A percentile compares a stretch with the other conserved stretches of the same genome.
phyloP scores from a whole-genome alignment of 768 basidiomycete genomes.

The Russula sp. region DNA sequence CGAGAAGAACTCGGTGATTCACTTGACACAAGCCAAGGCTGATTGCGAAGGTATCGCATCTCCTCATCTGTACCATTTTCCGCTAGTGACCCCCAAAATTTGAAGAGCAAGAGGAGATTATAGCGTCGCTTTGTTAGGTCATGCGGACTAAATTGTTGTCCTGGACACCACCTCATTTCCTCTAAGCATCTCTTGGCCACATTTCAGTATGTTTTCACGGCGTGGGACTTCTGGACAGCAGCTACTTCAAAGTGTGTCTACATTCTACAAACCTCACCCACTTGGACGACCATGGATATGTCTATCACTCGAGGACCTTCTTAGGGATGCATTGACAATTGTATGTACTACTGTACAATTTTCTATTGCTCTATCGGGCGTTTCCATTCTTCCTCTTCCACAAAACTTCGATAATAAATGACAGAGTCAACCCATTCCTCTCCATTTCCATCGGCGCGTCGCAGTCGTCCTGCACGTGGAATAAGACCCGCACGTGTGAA shows the following conservation, averaged over 20 bases:
- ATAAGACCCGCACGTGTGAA: constrained; percentile 79
- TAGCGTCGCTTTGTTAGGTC: not conserved
- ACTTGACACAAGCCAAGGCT: constrained; percentile 15
- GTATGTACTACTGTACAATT: no score
- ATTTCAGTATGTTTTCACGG: not conserved
- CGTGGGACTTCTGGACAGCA: not conserved
- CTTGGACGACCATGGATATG: not conserved
- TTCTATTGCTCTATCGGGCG: constrained; percentile 20
- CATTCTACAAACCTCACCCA: not conserved
- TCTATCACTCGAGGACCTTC: not conserved
- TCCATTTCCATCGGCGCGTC: constrained; percentile 58
- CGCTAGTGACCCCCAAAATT: constrained; percentile 1
- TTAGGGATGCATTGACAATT: no score
- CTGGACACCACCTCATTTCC: not conserved
- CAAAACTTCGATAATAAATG: constrained; percentile 79
- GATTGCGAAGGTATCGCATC: constrained; percentile 24
- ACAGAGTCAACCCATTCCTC: constrained; percentile 91
- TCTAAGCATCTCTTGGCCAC: not conserved
- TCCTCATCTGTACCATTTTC: not conserved
- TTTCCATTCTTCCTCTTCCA: constrained; percentile 35
- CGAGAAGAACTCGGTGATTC: constrained; percentile 13
- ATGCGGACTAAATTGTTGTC: not conserved
- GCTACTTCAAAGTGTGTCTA: not conserved
- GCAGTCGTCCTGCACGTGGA: constrained; percentile 71
- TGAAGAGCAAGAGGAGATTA: constrained; percentile 18